A percentile compares a stretch with the other conserved stretches of the same genome.
Conservation (phyloP, 768 basidiomycete genomes). For the Suillus spraguei region DNA sequence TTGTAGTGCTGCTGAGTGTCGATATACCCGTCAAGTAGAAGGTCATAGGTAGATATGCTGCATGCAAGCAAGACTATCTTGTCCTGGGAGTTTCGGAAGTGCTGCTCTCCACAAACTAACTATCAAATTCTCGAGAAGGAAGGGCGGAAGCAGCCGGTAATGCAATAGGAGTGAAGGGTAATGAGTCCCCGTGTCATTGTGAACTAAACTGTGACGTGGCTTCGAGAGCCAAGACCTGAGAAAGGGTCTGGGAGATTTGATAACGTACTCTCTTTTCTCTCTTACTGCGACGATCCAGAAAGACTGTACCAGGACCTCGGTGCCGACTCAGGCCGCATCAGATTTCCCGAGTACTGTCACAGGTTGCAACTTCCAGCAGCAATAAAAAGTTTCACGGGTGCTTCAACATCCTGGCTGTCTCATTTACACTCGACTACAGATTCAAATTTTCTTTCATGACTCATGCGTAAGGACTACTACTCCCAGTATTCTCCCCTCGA, state of each 20-base stretch:
- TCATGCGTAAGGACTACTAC: not conserved
- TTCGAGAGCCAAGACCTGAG: not conserved
- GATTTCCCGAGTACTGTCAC: not conserved
- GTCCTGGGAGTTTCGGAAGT: not conserved
- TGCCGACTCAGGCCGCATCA: not conserved
- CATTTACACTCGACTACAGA: not conserved
- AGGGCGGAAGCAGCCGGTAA: not conserved
- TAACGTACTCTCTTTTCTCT: not conserved
- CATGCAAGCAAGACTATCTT: not conserved
- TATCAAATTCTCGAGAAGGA: not conserved
- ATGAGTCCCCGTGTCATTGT: not conserved
- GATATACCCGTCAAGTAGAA: not conserved
- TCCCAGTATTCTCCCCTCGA: not conserved
- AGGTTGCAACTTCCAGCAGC: not conserved
- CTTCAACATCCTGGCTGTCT: not conserved
- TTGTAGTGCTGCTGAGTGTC: not conserved
- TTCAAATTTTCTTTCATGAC: not conserved
- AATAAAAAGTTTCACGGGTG: not conserved
- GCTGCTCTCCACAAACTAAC: not conserved
- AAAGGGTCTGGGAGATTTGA: not conserved
- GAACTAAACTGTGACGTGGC: not conserved
- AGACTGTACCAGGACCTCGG: not conserved
- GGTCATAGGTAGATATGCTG: not conserved
- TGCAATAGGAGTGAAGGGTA: not conserved
- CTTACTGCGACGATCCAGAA: not conserved